Percentiles rank a stretch among this genome's conserved stretches.
These are phyloP conservation scores for Phytophthora cactorum DNA, from an alignment of 352 stramenopile genomes.

Conservation along the genomic window DNA sequence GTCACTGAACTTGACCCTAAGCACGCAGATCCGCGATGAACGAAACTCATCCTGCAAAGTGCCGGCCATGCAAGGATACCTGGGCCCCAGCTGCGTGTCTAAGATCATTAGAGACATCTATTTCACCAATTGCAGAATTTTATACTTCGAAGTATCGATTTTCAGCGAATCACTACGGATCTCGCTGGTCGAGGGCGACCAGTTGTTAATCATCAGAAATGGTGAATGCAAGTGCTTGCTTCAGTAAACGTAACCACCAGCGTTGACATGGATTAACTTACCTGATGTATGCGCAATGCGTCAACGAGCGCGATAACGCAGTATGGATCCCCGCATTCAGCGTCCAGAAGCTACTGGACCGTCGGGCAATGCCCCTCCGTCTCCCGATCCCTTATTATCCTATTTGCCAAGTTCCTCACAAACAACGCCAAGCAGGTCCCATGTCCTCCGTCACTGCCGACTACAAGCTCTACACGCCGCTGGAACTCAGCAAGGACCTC, in stretches of 20 bases:
- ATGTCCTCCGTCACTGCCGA: constrained; percentile 15
- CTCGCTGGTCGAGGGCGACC: constrained; percentile 7
- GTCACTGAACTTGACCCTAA: no score
- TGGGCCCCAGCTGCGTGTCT: no score
- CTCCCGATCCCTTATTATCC: constrained; percentile 1
- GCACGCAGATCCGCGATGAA: no score
- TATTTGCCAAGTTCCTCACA: constrained; percentile 12
- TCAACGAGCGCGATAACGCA: constrained; percentile 14
- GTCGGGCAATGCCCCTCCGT: no score
- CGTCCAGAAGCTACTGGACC: background rate
- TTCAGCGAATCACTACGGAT: constrained; percentile 2
- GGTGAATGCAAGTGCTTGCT: no score
- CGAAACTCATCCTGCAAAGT: no score
- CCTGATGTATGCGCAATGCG: constrained; percentile 1
- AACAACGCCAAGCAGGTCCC: background rate
- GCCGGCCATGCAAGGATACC: no score
- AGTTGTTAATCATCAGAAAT: background rate
- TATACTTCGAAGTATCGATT: background rate
- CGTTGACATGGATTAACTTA: background rate
- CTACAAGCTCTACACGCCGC: constrained; percentile 23
- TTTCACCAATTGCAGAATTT: no score
- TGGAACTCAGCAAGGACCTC: constrained; percentile 16
- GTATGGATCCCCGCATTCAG: background rate
- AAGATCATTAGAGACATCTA: no score
- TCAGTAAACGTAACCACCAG: background rate